These are phyloP conservation scores for Shiraia bambusicola DNA, from an alignment of 2,329 filamentous ascomycete genomes.

Conservation along the genomic window DNA sequence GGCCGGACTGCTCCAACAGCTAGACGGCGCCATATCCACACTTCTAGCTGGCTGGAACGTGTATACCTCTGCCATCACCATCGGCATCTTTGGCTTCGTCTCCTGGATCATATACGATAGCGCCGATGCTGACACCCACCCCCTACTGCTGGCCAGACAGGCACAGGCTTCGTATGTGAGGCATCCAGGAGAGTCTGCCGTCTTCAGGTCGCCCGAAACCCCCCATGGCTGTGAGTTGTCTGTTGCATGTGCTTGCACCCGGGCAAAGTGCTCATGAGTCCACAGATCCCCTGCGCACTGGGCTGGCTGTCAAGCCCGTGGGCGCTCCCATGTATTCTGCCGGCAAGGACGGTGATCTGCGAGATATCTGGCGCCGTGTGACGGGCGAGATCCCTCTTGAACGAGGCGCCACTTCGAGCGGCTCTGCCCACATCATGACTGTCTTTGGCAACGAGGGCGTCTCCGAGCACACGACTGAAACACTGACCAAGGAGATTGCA, in stretches of 20 bases:
- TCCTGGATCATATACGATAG: slow-evolving; percentile 70
- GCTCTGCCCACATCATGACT: slow-evolving; percentile 72
- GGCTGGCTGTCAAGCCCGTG: slow-evolving; percentile 72
- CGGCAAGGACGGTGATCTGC: slow-evolving; percentile 83
- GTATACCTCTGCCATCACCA: slow-evolving; percentile 72
- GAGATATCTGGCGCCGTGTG: slow-evolving; percentile 84
- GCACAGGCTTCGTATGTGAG: slow-evolving; percentile 75
- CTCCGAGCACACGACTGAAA: slow-evolving; percentile 68
- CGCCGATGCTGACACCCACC: slow-evolving; percentile 86
- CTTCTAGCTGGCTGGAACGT: slow-evolving; percentile 79
- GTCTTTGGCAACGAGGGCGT: slow-evolving; percentile 75
- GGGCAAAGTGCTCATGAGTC: slow-evolving; percentile 17
- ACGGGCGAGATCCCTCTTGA: slow-evolving; percentile 64
- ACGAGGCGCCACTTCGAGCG: slow-evolving; percentile 63
- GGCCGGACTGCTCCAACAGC: slow-evolving; percentile 58
- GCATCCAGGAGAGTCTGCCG: slow-evolving; percentile 79
- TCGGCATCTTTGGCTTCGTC: slow-evolving; percentile 66
- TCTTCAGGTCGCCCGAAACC: slow-evolving; percentile 80
- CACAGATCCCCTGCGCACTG: slow-evolving; percentile 41
- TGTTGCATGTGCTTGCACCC: not conserved
- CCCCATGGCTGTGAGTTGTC: slow-evolving; percentile 67
- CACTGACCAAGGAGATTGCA: slow-evolving; percentile 83
- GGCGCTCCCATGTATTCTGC: slow-evolving; percentile 79
- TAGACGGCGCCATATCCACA: slow-evolving; percentile 70
- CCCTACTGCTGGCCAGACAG: slow-evolving; percentile 85